phyloP scores from a whole-genome alignment of 2,329 filamentous ascomycete genomes.

The Phaeosphaeriaceae sp. region DNA sequence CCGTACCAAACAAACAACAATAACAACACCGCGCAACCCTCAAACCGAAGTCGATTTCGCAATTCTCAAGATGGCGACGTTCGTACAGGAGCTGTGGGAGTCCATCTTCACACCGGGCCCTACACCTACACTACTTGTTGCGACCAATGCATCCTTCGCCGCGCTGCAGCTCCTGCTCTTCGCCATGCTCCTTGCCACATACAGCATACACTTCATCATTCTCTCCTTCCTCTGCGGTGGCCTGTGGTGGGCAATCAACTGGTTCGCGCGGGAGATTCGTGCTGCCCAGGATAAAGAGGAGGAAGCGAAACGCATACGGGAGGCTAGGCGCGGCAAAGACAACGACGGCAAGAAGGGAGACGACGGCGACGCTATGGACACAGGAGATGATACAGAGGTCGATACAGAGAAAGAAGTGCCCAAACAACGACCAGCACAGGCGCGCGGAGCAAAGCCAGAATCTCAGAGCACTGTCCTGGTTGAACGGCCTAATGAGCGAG shows the following conservation, averaged over 20 bases:
- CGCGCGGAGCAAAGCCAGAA: constrained; percentile 27
- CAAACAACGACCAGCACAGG: constrained; percentile 27
- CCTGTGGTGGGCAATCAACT: constrained; percentile 95
- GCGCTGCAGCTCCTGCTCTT: constrained; percentile 81
- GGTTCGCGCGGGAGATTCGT: constrained; percentile 79
- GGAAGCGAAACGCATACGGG: constrained; percentile 56
- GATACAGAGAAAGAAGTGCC: constrained; percentile 46
- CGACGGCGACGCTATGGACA: constrained; percentile 51
- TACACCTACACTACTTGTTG: constrained; percentile 84
- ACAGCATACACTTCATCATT: constrained; percentile 86
- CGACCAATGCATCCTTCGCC: constrained; percentile 89
- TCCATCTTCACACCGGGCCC: constrained; percentile 93
- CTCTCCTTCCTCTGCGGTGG: constrained; percentile 80
- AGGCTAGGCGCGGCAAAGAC: constrained; percentile 54
- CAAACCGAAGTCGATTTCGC: no score
- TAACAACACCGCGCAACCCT: not conserved
- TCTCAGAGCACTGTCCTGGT: constrained; percentile 46
- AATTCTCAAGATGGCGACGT: constrained; percentile 50
- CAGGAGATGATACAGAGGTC: constrained; percentile 56
- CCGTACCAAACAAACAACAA: not conserved
- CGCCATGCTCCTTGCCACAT: constrained; percentile 77
- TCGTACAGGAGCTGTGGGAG: constrained; percentile 81
- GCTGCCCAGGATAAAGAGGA: constrained; percentile 56
- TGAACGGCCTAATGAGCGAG: constrained; percentile 29
- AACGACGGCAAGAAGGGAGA: constrained; percentile 34